Percentiles rank a stretch among this genome's conserved stretches.
Evolutionary conservation across 345 rosid genomes (phyloP).

Genomic region (Brassica rapa): DNA sequence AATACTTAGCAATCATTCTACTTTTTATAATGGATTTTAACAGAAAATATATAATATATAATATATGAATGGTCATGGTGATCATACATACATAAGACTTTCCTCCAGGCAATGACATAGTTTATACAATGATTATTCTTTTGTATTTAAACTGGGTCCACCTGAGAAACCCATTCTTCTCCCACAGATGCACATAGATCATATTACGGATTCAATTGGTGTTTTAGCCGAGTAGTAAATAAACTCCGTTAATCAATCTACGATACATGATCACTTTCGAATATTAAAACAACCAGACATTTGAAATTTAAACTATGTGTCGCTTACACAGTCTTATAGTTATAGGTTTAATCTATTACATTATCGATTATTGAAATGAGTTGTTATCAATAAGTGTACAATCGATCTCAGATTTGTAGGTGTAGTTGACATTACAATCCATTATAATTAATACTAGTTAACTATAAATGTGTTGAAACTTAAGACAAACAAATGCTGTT

Average conservation of each 20-base stretch:
- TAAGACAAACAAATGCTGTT: not conserved
- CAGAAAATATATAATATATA: not conserved
- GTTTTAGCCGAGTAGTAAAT: not conserved
- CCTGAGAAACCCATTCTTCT: not conserved
- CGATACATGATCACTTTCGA: not conserved
- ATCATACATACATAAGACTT: not conserved
- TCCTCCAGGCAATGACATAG: not conserved
- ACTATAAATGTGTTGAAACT: not conserved
- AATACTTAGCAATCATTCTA: not conserved
- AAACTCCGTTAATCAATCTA: not conserved
- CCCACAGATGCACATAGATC: not conserved
- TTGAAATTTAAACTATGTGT: not conserved
- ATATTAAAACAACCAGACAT: not conserved
- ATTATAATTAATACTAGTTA: not conserved
- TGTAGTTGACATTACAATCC: not conserved
- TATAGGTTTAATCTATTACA: not conserved
- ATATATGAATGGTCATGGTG: not conserved
- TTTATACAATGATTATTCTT: not conserved
- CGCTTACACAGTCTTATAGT: not conserved
- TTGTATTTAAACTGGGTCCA: not conserved
- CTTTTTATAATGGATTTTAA: not conserved
- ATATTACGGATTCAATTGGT: not conserved
- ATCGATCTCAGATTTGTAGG: not conserved
- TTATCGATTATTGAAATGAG: not conserved
- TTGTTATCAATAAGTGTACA: not conserved